Evolutionary conservation across 495 filamentous ascomycete genomes (phyloP), one percentile per base, ranked within the genome.

Genomic region (Aspergillus saccharolyticus): DNA sequence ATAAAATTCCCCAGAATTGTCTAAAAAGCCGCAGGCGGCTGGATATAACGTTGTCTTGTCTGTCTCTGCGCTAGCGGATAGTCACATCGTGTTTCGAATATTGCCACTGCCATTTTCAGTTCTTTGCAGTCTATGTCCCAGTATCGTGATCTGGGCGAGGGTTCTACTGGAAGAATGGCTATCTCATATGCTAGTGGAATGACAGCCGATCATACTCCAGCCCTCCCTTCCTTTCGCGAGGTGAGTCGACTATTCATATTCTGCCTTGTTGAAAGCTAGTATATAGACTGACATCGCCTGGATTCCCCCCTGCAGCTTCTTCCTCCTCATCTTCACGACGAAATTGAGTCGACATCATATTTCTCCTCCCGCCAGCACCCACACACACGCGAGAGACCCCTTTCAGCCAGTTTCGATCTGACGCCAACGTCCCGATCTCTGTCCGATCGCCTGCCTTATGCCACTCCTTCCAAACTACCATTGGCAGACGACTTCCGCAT

Each of bases 161-260:
- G 68, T 65, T 67, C 33, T 10, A 9, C 70, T 64, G 64, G 58
- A 52, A 65, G 72, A 56, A 78, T 78, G 74, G 70, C 74, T 63
- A 71, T 74, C 65, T 71, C 75, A 44, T 78, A 78, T 57, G 64
- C 72, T 57, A 71, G 63, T 59, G 66, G 69, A 55, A 63, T 71
- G 42, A 58, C 72, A 53, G 61, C 73, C 54, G 67, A 70, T 60
- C 67, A 71, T 53, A 62, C 66, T 46, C 74, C 73, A 59, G 70
- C 71, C 19, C 69, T 78, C 18, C 75, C 75, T 45, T 76, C 75
- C 53, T 77, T 78, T 57, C 69, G 75, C 49, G 74, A 78, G 65
- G 75, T 78, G 53, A 68, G 73, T 51, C n/a, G n/a, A n/a, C n/a
- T n/a, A n/a, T n/a, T n/a, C n/a, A n/a, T n/a, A n/a, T n/a, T n/a